A percentile compares a stretch with the other conserved stretches of the same genome.
Evolutionary conservation across 176 grass and related monocot genomes (phyloP).

Genomic region (Oryza punctata): DNA sequence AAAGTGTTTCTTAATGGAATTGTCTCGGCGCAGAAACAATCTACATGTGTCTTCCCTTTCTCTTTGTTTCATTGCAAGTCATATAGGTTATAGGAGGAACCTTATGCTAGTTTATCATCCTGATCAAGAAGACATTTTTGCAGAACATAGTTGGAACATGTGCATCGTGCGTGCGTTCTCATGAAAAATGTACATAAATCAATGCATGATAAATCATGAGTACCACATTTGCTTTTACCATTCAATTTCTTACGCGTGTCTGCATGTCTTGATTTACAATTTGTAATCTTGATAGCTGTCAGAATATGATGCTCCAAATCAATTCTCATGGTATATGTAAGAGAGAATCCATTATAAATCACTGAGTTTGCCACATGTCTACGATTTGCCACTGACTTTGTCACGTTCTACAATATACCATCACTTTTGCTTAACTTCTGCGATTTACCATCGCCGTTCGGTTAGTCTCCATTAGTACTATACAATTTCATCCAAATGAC

Average conservation of each 20-base stretch:
- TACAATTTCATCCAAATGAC: no score
- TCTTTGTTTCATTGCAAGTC: not conserved
- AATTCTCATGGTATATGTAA: not conserved
- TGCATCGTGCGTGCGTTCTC: not conserved
- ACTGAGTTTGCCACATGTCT: no score
- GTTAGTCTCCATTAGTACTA: no score
- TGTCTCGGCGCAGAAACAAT: not conserved
- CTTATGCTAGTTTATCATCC: not conserved
- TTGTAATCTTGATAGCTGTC: conserved; percentile 2
- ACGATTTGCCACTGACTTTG: no score
- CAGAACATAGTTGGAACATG: not conserved
- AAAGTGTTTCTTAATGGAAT: not conserved
- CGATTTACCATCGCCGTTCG: no score
- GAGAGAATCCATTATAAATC: no score
- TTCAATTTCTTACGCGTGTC: not conserved
- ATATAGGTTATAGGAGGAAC: not conserved
- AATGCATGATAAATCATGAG: not conserved
- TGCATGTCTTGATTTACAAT: not conserved
- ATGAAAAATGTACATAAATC: not conserved
- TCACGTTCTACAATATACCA: no score
- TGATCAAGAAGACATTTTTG: not conserved
- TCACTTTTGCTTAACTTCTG: no score
- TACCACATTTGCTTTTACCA: not conserved
- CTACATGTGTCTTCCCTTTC: not conserved
- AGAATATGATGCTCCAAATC: conserved; percentile 9